phyloP scores from a whole-genome alignment of 805 yeast genomes.

The Barnettozyma vustinii region DNA sequence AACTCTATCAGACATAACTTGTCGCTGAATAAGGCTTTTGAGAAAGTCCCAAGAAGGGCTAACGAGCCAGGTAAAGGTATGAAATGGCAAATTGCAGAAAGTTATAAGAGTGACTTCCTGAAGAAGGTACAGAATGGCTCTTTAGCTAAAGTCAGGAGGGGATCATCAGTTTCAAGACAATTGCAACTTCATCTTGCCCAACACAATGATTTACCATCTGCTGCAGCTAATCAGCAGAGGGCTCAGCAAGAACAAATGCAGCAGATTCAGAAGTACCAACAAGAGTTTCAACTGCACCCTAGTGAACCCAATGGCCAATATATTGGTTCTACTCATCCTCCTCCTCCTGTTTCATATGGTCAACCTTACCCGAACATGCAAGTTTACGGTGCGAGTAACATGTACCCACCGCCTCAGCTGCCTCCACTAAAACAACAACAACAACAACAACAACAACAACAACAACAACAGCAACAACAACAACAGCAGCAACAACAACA shows the following conservation, averaged over 20 bases:
- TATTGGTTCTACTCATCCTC: conserved; percentile 13
- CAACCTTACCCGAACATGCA: conserved; percentile 8
- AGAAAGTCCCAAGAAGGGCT: conserved; percentile 91
- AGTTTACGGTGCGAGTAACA: background rate
- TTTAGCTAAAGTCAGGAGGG: conserved; percentile 67
- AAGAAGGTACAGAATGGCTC: conserved; percentile 75
- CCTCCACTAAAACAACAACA: conserved; percentile 16
- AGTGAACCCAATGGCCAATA: conserved; percentile 16
- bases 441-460: background rate
- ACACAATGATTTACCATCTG: conserved; percentile 35
- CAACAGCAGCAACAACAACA: background rate
- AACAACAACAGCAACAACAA: conserved; percentile 6
- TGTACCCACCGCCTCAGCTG: conserved; percentile 13
- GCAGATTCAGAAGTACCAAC: conserved; percentile 24
- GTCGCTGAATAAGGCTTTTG: conserved; percentile 93
- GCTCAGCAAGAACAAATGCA: conserved; percentile 29
- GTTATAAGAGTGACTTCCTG: conserved; percentile 78
- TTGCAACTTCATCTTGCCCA: conserved; percentile 63
- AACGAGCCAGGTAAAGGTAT: conserved; percentile 98
- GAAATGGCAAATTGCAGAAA: conserved; percentile 95
- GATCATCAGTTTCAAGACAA: conserved; percentile 76
- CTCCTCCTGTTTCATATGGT: conserved; percentile 1
- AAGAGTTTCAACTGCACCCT: conserved; percentile 14
- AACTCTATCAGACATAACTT: conserved; percentile 94
- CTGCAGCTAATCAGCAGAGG: conserved; percentile 24